Base-by-base conservation (phyloP, 1,284 basidiomycete species). In the Ceratobasidium sp. region DNA sequence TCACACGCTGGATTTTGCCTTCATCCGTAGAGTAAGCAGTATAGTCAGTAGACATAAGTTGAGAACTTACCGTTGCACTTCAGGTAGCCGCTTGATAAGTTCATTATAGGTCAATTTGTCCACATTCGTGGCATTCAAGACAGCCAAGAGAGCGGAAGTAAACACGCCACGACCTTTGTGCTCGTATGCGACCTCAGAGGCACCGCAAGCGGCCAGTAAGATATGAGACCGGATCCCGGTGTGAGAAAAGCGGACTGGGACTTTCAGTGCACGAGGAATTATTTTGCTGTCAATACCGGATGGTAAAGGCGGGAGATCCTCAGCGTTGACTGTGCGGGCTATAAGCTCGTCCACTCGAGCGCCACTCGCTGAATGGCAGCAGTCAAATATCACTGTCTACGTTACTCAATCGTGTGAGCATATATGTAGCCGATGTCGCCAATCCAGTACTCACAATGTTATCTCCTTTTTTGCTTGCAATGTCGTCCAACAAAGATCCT, bases 151-250 rank as follows among this genome's bases (percentile, higher is more conserved):
- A 13, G 86, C 85, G 59, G 83, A 84, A 2, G 91, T 93, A 81
- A 92, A 90, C 78, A 84, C 86, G 0, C 91, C 91, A 17, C 91
- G 90, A 48, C 81, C 79, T 6, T 78, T 80, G 17, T 90, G 87
- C 81, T 92, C 91, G 4, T 84, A 82, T 15, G 91, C 91, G 67
- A 86, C 86, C 79, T 88, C 88, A 5, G 86, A 88, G 13, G 87
- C 83, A 50, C 85, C 84, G 78, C 89, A 90, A 4, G 91, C 91
- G 38, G 88, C 86, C 28, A 92, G 84, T 56, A 90, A 84, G 48
- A 87, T 86, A 81, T 92, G 89, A 0, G 88, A 86, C 48, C 84
- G 78, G 65, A 82, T 83, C 62, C 83, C 82, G 13, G 84, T 82
- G 67, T 87, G 85, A 77, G 87, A 87, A 80, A 92, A 91, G 90